Percentiles rank a stretch among this genome's conserved stretches.
Evolutionary conservation across 805 yeast genomes (phyloP).

Genomic region (Myxozyma mucilagina): DNA sequence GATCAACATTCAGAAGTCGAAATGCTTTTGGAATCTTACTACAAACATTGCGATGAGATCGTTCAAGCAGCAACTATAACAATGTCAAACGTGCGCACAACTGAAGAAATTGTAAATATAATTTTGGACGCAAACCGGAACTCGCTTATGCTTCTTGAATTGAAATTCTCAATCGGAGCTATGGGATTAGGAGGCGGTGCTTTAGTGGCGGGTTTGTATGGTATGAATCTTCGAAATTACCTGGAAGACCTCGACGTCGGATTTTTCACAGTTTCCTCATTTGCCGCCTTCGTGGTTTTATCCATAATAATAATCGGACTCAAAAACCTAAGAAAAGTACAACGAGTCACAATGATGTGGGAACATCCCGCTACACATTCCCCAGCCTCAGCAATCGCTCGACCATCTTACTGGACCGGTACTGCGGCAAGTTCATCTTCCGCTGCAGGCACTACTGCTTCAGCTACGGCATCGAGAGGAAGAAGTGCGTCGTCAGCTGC

Average conservation of each 20-base stretch:
- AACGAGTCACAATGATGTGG: constrained; percentile 70
- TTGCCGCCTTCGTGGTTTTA: constrained; percentile 48
- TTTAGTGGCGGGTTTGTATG: constrained; percentile 82
- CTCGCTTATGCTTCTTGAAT: constrained; percentile 78
- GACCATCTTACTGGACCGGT: no score
- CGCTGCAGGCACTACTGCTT: background rate
- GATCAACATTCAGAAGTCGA: constrained; percentile 80
- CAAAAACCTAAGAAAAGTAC: constrained; percentile 60
- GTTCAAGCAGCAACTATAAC: constrained; percentile 84
- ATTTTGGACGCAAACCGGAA: constrained; percentile 92
- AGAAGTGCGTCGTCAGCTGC: background rate
- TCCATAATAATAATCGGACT: constrained; percentile 56
- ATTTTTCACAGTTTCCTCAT: constrained; percentile 51
- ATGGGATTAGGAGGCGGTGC: constrained; percentile 79
- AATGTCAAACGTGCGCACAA: constrained; percentile 79
- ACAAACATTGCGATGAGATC: constrained; percentile 87
- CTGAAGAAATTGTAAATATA: constrained; percentile 93
- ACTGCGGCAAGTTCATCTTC: no score
- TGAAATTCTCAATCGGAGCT: constrained; percentile 79
- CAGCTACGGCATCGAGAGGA: background rate
- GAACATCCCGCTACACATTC: constrained; percentile 6
- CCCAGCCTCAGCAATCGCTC: background rate
- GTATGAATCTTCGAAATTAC: constrained; percentile 93
- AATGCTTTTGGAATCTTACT: constrained; percentile 84
- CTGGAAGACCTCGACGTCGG: constrained; percentile 81